phyloP scores from a whole-genome alignment of 1,139 yeast genomes.

The Kluyveromyces sp. region DNA sequence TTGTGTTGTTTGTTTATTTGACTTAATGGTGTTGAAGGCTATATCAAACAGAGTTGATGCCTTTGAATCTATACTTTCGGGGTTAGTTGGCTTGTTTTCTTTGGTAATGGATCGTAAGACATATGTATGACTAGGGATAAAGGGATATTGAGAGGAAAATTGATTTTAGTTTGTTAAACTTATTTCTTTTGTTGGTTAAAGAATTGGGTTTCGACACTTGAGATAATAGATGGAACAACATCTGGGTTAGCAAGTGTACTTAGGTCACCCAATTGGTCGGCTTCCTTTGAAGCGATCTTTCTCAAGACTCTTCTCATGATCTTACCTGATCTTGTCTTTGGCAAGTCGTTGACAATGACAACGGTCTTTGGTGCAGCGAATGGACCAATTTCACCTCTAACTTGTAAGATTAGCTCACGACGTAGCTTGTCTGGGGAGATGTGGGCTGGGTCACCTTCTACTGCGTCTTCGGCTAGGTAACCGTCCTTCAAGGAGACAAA shows the following conservation, averaged over 20 bases:
- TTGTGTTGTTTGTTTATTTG: too few relatives aligned
- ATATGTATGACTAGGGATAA: too few relatives aligned
- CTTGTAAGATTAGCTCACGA: constrained; percentile 78
- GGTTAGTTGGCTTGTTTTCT: too few relatives aligned
- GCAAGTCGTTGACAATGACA: constrained; percentile 80
- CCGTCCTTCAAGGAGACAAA: constrained; percentile 77
- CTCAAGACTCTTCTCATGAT: constrained; percentile 97
- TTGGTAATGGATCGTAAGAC: too few relatives aligned
- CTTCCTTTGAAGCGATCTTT: constrained; percentile 83
- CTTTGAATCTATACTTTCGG: too few relatives aligned
- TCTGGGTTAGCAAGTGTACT: constrained; percentile 86
- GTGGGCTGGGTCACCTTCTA: constrained; percentile 37
- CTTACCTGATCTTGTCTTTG: constrained; percentile 97
- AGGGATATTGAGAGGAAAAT: too few relatives aligned
- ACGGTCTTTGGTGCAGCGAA: constrained; percentile 96
- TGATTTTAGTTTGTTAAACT: background rate
- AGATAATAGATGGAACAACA: constrained; percentile 69
- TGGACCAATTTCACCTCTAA: constrained; percentile 93
- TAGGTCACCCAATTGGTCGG: constrained; percentile 88
- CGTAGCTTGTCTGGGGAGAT: constrained; percentile 47
- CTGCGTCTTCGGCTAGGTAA: constrained; percentile 33
- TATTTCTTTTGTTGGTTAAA: constrained; percentile 18
- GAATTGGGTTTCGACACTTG: constrained; percentile 33
- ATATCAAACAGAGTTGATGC: too few relatives aligned
- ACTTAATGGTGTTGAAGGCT: too few relatives aligned